phyloP scores from a whole-genome alignment of 371 early-diverging fungal species.

The Gilbertella persicaria region DNA sequence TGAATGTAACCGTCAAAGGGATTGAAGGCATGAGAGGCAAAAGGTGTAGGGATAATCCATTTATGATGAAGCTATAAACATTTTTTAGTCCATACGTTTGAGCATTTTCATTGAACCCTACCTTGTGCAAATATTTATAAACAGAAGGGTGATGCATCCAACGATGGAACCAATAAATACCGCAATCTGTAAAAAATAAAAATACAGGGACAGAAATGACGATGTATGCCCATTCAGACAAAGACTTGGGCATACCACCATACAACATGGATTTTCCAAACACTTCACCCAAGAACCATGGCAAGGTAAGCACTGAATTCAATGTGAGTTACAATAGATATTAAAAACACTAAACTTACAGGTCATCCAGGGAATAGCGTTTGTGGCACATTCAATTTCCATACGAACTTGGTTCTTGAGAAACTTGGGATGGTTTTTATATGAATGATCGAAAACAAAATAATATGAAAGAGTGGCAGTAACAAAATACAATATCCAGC shows the following conservation, averaged over 20 bases:
- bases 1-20: conserved; percentile 92
- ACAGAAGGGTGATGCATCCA: conserved; percentile 84
- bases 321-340: not conserved
- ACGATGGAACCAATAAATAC: conserved; percentile 95
- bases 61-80: conserved; percentile 60
- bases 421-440: conserved; percentile 90
- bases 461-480: conserved; percentile 78
- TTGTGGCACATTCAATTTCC: conserved; percentile 81
- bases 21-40: conserved; percentile 96
- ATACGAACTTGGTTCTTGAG: conserved; percentile 84
- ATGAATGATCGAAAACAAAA: conserved; percentile 84
- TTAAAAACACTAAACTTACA: conserved; percentile 21
- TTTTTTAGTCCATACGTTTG: not conserved
- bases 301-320: conserved; percentile 71
- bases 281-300: conserved; percentile 89
- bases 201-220: conserved; percentile 67
- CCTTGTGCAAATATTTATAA: conserved; percentile 85
- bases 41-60: conserved; percentile 86
- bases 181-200: conserved; percentile 89
- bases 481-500: conserved; percentile 76
- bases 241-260: conserved; percentile 46
- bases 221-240: conserved; percentile 63
- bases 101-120: not conserved
- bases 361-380: conserved; percentile 80
- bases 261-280: conserved; percentile 83